Base-by-base conservation (phyloP, 805 yeast genomes). In the Hyphopichia homilentoma region DNA sequence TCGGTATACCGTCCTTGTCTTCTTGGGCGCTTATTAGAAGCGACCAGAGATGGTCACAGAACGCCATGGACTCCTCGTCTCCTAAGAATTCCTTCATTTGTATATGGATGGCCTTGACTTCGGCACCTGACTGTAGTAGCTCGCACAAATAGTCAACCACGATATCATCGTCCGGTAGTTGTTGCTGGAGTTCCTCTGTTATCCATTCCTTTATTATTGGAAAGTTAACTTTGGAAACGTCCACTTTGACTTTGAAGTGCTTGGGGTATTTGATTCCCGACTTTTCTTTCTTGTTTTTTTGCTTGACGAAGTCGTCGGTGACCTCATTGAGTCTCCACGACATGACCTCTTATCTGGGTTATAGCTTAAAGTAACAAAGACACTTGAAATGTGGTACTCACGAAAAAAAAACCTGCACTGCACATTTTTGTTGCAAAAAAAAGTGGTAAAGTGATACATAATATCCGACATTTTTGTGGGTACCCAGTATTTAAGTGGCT, bases 121-220 rank as follows among this genome's bases (percentile, higher is more conserved):
- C 37, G 6, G 56, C 63, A 6, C 51, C 59, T 8, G 49, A 52
- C 3, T 43, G 35, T 16, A 75, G 45, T 27, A 75, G 47, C 44
- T 75, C 77, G 30, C 52, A 49, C 4, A 69, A 47, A 34, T 70
- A 73, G 24, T 68, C 77, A 3, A 60, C 53, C 5, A 69, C 58
- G 3, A 75, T 65, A 16, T 75, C 81, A 41, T 75, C 81, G 28
- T 70, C 77, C 0, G 75, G 75, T 8, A 73, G 46, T 7, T 58
- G 48, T 27, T 56, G 46, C 11, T 57, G 48, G 19, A 73, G 35
- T 30, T 50, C 43, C 4, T 46, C 43, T 2, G 39, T 43, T 13
- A 73, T 55, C 75, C 78, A 75, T 11, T 40, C 39, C 30, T 57
- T 51, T 4, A 74, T 53, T n/a, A 68, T 56, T 0, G 36, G 41